phyloP scores from a whole-genome alignment of 208 protist species.

The Phytomonas sp. region DNA sequence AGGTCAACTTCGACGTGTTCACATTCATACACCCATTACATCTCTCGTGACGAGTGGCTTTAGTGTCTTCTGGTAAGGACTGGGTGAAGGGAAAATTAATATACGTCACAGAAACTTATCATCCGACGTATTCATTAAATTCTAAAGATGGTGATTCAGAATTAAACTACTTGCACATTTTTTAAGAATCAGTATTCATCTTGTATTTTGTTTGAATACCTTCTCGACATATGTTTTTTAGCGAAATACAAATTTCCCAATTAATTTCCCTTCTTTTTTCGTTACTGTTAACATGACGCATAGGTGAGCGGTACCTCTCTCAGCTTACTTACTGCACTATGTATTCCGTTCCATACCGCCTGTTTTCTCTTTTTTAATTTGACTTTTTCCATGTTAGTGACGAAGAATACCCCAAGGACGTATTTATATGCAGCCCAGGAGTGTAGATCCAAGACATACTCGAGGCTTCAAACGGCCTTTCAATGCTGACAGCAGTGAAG shows the following conservation, averaged over 20 bases:
- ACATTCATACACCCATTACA: neutral
- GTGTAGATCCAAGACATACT: neutral
- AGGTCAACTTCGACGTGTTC: neutral
- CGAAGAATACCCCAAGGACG: neutral
- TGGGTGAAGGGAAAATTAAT: neutral
- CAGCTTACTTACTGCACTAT: neutral
- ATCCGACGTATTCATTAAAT: neutral
- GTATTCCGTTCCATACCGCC: neutral
- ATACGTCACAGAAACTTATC: neutral
- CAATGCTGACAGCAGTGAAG: constrained; percentile 11
- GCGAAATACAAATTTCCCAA: neutral
- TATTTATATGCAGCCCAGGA: neutral
- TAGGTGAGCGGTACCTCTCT: neutral
- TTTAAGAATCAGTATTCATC: neutral
- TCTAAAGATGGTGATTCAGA: neutral
- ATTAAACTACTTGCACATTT: neutral
- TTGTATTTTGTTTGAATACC: neutral
- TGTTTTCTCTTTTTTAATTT: neutral
- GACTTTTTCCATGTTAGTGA: neutral
- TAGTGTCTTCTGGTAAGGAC: neutral
- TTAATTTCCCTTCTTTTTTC: neutral
- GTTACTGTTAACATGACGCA: neutral
- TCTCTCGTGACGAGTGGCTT: neutral
- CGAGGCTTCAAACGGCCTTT: constrained; percentile 25
- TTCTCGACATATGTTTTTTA: neutral